phyloP scores from a whole-genome alignment of 371 early-diverging fungal species.

The Chytridium lagenaria region DNA sequence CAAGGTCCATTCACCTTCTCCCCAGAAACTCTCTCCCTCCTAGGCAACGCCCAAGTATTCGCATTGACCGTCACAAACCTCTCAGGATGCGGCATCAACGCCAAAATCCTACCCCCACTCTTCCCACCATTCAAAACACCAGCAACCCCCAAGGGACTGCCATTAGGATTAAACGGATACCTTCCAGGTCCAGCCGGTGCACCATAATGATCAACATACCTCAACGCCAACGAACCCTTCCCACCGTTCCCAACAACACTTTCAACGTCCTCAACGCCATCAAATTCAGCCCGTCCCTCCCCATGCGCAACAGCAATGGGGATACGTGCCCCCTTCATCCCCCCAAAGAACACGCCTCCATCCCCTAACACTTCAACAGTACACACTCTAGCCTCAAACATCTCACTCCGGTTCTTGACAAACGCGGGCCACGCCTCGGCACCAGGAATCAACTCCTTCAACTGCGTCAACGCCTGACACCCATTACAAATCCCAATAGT shows the following conservation, averaged over 20 bases:
- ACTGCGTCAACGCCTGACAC: constrained; percentile 92
- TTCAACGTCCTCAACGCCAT: constrained; percentile 40
- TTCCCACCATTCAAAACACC: constrained; percentile 71
- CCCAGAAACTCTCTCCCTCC: constrained; percentile 30
- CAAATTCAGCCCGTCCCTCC: constrained; percentile 90
- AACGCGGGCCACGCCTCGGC: constrained; percentile 84
- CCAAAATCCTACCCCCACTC: constrained; percentile 83
- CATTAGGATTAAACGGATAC: constrained; percentile 97
- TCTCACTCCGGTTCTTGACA: constrained; percentile 82
- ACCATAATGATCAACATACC: constrained; percentile 87
- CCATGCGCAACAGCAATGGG: constrained; percentile 97
- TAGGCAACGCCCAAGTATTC: constrained; percentile 76
- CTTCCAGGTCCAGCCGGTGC: constrained; percentile 52
- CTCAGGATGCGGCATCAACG: constrained; percentile 98
- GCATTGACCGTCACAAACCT: constrained; percentile 81
- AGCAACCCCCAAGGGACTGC: constrained; percentile 84
- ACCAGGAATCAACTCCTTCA: constrained; percentile 80
- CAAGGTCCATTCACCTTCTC: constrained; percentile 28
- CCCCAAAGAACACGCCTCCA: constrained; percentile 77
- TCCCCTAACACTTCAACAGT: constrained; percentile 70
- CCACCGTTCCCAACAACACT: constrained; percentile 31
- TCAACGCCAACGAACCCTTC: constrained; percentile 53
- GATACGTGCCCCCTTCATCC: constrained; percentile 87
- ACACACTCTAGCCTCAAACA: constrained; percentile 76
- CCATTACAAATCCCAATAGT: constrained; percentile 97